Evolutionary conservation across 495 filamentous ascomycete genomes (phyloP).

Genomic region (Aspergillus sclerotiicarbonarius): DNA sequence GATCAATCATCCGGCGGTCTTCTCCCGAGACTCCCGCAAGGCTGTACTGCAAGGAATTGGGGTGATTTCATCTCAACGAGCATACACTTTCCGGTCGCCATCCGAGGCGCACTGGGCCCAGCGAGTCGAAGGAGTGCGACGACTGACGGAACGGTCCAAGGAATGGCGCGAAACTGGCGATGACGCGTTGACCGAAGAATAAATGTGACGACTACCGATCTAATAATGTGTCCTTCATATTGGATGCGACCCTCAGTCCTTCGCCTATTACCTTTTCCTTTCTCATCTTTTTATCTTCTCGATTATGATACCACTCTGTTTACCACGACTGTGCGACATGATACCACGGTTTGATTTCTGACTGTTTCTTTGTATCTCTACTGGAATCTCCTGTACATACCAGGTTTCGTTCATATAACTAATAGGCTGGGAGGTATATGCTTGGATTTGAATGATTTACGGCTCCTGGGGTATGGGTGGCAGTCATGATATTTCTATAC

Average conservation of each 20-base stretch:
- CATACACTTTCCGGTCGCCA: slow-evolving; percentile 87
- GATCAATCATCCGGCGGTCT: slow-evolving; percentile 97
- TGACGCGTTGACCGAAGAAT: slow-evolving; percentile 82
- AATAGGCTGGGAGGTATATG: not conserved
- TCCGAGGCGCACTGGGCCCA: slow-evolving; percentile 84
- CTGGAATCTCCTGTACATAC: slow-evolving; percentile 8
- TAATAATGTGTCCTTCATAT: slow-evolving; percentile 10
- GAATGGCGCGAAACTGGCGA: slow-evolving; percentile 86
- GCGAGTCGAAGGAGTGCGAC: slow-evolving; percentile 72
- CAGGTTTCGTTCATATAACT: not conserved
- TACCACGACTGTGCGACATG: slow-evolving; percentile 42
- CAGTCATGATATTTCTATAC: slow-evolving; percentile 3
- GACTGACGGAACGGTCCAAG: slow-evolving; percentile 71
- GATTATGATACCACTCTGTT: slow-evolving; percentile 49
- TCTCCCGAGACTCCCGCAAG: slow-evolving; percentile 91
- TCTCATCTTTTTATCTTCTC: slow-evolving; percentile 9
- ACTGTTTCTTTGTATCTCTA: slow-evolving; percentile 22
- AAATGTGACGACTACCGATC: slow-evolving; percentile 15
- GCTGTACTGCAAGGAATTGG: slow-evolving; percentile 95
- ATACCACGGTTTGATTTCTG: slow-evolving; percentile 37
- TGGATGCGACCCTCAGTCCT: not conserved
- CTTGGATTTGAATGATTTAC: slow-evolving; percentile 11
- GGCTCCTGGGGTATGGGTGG: slow-evolving; percentile 10
- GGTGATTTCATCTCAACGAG: slow-evolving; percentile 90
- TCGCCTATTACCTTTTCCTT: slow-evolving; percentile 10